Conservation (phyloP, 148 eudicot genomes). For the Rhododendron ovatum region DNA sequence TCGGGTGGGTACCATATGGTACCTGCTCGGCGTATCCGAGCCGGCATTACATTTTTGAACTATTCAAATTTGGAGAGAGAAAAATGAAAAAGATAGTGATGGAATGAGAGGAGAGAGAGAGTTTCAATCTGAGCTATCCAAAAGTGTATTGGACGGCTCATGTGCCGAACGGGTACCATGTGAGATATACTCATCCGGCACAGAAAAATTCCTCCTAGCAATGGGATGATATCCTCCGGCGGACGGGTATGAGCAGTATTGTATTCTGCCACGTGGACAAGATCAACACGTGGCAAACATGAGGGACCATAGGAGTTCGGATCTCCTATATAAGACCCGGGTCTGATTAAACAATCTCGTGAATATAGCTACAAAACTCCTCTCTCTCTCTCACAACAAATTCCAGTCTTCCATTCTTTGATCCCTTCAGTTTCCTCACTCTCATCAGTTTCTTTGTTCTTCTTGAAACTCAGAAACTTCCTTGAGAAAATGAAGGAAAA, state of each 20-base stretch:
- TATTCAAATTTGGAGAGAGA: too few relatives aligned
- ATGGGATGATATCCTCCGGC: too few relatives aligned
- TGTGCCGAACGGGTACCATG: too few relatives aligned
- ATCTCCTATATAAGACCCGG: not conserved
- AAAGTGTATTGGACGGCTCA: too few relatives aligned
- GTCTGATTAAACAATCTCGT: not conserved
- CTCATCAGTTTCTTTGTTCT: not conserved
- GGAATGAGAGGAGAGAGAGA: too few relatives aligned
- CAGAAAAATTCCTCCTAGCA: too few relatives aligned
- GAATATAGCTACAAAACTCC: not conserved
- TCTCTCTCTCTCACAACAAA: not conserved
- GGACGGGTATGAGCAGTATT: not conserved
- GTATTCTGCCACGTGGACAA: not conserved
- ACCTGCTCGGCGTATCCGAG: too few relatives aligned
- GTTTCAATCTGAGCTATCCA: too few relatives aligned
- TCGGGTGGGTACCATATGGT: too few relatives aligned
- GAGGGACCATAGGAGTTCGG: not conserved
- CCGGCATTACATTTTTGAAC: too few relatives aligned
- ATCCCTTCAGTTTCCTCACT: not conserved
- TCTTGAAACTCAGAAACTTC: not conserved
- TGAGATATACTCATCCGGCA: too few relatives aligned
- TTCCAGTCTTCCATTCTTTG: not conserved
- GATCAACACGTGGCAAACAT: not conserved
- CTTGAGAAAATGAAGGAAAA: constrained; percentile 40
- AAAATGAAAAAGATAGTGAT: too few relatives aligned